phyloP scores from a whole-genome alignment of 2,329 filamentous ascomycete genomes.

The Neonectria punicea region DNA sequence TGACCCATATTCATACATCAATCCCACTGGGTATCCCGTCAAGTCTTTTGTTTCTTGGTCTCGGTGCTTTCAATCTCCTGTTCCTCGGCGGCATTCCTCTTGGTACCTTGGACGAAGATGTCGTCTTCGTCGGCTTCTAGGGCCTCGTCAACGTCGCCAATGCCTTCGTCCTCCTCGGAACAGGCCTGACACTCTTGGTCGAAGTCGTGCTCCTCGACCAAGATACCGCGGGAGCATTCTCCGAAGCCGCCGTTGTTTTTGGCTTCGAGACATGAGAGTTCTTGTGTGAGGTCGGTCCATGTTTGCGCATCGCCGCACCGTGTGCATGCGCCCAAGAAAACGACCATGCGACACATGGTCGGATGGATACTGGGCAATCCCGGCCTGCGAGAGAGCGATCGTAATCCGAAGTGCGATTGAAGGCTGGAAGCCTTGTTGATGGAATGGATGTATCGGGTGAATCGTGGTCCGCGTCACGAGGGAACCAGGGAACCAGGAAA shows the following conservation, averaged over 20 bases:
- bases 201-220: slow-evolving; percentile 56
- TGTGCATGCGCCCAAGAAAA: slow-evolving; percentile 57
- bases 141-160: slow-evolving; percentile 53
- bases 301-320: slow-evolving; percentile 53
- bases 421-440: neutral
- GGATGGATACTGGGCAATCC: slow-evolving; percentile 3
- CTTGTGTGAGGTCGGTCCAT: slow-evolving; percentile 58
- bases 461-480: neutral
- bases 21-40: slow-evolving; percentile 14
- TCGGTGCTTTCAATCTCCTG: slow-evolving; percentile 31
- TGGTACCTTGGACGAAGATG: slow-evolving; percentile 25
- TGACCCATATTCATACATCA: slow-evolving; percentile 5
- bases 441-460: neutral
- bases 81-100: slow-evolving; percentile 35
- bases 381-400: slow-evolving; percentile 5
- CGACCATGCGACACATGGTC: slow-evolving; percentile 59
- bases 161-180: slow-evolving; percentile 53
- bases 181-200: slow-evolving; percentile 61
- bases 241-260: slow-evolving; percentile 61
- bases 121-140: neutral
- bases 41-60: slow-evolving; percentile 47
- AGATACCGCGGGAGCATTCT: slow-evolving; percentile 53
- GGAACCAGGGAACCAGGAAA: neutral
- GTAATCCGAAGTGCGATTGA: neutral
- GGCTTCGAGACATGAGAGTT: slow-evolving; percentile 60